Conservation (phyloP, 352 stramenopile genomes). For the Aphanomyces euteiches region DNA sequence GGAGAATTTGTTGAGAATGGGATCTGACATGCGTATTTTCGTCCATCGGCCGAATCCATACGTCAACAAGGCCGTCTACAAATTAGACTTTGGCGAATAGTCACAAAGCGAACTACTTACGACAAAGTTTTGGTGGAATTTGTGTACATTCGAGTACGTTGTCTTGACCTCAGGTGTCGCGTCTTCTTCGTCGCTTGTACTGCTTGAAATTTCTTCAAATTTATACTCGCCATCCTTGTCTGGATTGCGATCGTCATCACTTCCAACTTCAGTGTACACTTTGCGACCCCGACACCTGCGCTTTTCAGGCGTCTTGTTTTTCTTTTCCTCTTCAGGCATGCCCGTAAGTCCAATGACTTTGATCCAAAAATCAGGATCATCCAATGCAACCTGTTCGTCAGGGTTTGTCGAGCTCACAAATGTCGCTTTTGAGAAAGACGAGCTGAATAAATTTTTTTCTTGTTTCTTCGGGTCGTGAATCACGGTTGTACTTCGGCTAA, state of each 20-base stretch:
- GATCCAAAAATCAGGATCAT: conserved; percentile 94
- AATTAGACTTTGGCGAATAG: neutral
- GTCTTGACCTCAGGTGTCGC: conserved; percentile 14
- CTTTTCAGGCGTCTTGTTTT: conserved; percentile 72
- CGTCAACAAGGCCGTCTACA: conserved; percentile 44
- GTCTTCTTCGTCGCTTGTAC: conserved; percentile 25
- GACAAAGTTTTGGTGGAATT: conserved; percentile 23
- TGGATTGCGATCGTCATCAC: conserved; percentile 35
- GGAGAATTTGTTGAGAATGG: conserved; percentile 44
- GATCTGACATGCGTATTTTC: conserved; percentile 45
- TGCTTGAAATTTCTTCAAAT: conserved; percentile 16
- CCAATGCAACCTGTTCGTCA: conserved; percentile 84
- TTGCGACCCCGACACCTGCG: conserved; percentile 43
- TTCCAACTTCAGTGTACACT: conserved; percentile 15
- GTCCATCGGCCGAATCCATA: conserved; percentile 85
- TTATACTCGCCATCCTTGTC: conserved; percentile 40
- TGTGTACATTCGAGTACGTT: conserved; percentile 6
- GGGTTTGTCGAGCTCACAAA: conserved; percentile 87
- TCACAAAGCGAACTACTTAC: conserved; percentile 21
- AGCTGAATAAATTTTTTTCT: conserved; percentile 37
- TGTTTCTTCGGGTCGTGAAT: conserved; percentile 74
- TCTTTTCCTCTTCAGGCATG: conserved; percentile 46
- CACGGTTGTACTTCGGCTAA: conserved; percentile 87
- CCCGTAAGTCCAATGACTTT: conserved; percentile 88
- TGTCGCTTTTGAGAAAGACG: conserved; percentile 90